phyloP scores from a whole-genome alignment of 805 yeast species.

The Cyberlindnera euphorbiiphila region DNA sequence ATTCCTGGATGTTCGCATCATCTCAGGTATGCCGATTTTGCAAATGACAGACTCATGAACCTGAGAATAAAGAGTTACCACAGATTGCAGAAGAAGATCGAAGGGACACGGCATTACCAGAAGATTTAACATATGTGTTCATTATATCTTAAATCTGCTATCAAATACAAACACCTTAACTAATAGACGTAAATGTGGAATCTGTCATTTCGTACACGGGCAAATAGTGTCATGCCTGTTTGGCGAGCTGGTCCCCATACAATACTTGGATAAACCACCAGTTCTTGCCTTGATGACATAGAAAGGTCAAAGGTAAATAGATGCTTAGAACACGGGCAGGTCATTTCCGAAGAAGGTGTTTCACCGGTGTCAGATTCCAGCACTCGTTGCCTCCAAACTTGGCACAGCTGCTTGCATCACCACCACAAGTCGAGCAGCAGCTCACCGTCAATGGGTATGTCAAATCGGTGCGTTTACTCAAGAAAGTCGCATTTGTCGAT shows the following conservation, averaged over 20 bases:
- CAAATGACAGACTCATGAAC: conserved; percentile 50
- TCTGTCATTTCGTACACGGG: too few species aligned
- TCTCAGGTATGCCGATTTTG: conserved; percentile 35
- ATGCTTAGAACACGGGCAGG: background rate
- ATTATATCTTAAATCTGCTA: too few species aligned
- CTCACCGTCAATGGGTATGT: conserved; percentile 70
- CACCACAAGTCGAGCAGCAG: conserved; percentile 28
- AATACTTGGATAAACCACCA: too few species aligned
- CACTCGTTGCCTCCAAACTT: conserved; percentile 13
- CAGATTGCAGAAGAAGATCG: conserved; percentile 21
- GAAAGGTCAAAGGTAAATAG: too few species aligned
- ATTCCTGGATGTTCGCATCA: conserved; percentile 41
- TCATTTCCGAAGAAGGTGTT: background rate
- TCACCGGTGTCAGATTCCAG: conserved; percentile 1
- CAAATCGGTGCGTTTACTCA: conserved; percentile 64
- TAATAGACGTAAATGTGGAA: too few species aligned
- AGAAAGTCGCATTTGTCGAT: conserved; percentile 77
- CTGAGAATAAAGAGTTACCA: conserved; percentile 44
- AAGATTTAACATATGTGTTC: conserved; percentile 14
- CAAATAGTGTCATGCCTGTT: too few species aligned
- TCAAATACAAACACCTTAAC: too few species aligned
- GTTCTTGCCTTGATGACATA: too few species aligned
- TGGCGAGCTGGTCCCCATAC: too few species aligned
- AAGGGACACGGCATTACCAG: conserved; percentile 11
- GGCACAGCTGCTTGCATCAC: conserved; percentile 17